A percentile compares a stretch with the other conserved stretches of the same genome.
Conservation (phyloP, 176 grass and related monocot species). For the Luzula sylvatica region DNA sequence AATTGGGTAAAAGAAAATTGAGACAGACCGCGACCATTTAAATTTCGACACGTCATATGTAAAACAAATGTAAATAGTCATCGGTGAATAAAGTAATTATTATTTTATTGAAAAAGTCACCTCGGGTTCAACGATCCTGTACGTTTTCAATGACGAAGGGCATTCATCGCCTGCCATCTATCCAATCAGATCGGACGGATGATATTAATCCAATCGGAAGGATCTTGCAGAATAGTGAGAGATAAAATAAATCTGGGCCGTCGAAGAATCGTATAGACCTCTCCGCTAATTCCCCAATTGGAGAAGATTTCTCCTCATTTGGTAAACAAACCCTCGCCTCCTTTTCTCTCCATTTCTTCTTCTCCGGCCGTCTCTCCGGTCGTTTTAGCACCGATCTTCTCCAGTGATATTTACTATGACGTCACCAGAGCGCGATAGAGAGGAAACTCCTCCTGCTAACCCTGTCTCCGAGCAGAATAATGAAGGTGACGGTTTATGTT, state of each 20-base stretch:
- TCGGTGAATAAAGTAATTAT: not conserved
- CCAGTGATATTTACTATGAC: slow-evolving; percentile 11
- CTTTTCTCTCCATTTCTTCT: slow-evolving; percentile 8
- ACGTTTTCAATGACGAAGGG: slow-evolving; percentile 12
- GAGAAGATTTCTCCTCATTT: slow-evolving; percentile 16
- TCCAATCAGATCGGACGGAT: slow-evolving; percentile 14
- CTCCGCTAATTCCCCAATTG: slow-evolving; percentile 18
- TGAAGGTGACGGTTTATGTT: not conserved
- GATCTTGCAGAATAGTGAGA: not conserved
- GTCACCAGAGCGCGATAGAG: slow-evolving; percentile 23
- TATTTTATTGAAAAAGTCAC: not conserved
- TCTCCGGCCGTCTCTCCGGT: slow-evolving; percentile 6
- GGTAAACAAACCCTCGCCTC: slow-evolving; percentile 8
- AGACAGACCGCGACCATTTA: not conserved
- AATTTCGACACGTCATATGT: not conserved
- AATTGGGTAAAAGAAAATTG: not conserved
- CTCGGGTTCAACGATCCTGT: slow-evolving; percentile 21
- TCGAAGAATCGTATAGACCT: slow-evolving; percentile 8
- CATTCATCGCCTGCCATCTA: not conserved
- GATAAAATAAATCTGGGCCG: not conserved
- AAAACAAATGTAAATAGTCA: not conserved
- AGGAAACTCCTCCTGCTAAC: slow-evolving; percentile 20
- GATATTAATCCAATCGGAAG: not conserved
- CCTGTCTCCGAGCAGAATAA: slow-evolving; percentile 6
- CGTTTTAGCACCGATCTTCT: slow-evolving; percentile 6